Evolutionary conservation across 106 monocot genomes (phyloP), one percentile per base, ranked within the genome.

Genomic region (Dendrobium nobile): DNA sequence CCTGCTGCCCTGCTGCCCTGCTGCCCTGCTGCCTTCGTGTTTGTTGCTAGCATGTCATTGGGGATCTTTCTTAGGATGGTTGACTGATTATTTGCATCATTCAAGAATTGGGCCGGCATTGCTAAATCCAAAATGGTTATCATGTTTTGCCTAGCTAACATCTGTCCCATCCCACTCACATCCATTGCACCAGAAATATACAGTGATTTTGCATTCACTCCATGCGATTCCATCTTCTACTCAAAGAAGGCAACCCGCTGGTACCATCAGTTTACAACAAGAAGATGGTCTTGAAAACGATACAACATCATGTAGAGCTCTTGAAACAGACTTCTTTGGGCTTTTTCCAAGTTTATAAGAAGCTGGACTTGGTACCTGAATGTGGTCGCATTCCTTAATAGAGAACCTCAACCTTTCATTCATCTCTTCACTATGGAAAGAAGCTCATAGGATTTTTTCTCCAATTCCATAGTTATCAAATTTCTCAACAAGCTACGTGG

Each of bases 321-420:
- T 88, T 28, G 87, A 78, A 10, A 97, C 81, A 44, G 77, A 79
- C 28, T 88, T 81, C 78, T 84, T 92, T 76, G 41, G 56, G 81
- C 79, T 88, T 31, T 27, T 77, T 17, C 67, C 31, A 55, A 77
- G 24, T 28, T 27, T n/a, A 85, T 82, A 90, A 78, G 87, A 41
- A 65, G 58, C 5, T 41, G 92, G 92, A 79, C 84, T 83, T 82
- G 89, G 88, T 55, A 98, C 98, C 91, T 98, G 98, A 72, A 98
- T 88, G 78, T 88, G 92, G 72, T 98, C 95, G 74, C 98, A 95
- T 85, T 95, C 98, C 89, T 98, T 92, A 61, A 89, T 74, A 88
- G 95, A 98, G 72, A 92, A 89, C 54, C 98, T 68, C 13, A 98
- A 74, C 72, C 95, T 92, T 40, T 98, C 95, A 83, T 82, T 85